A percentile compares a stretch with the other conserved stretches of the same genome.
Conservation (phyloP, 306 rosid species). For the Quercus glauca region DNA sequence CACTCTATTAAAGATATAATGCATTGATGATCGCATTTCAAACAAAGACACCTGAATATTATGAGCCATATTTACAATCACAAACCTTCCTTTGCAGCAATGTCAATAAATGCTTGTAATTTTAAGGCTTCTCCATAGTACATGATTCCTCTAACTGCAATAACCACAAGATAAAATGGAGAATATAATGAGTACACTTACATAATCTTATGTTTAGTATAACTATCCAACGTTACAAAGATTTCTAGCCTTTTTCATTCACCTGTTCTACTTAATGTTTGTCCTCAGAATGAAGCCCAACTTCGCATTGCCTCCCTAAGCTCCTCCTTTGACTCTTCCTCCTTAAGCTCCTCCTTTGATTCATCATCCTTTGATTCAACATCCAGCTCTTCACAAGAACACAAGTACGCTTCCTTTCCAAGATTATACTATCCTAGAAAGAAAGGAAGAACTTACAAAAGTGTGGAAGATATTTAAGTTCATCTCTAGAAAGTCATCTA, state of each 20-base stretch:
- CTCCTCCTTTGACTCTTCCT: slow-evolving; percentile 25
- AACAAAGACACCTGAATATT: not conserved
- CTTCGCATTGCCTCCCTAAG: slow-evolving; percentile 14
- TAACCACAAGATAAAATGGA: slow-evolving; percentile 14
- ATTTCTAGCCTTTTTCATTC: slow-evolving; percentile 6
- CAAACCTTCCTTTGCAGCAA: slow-evolving; percentile 90
- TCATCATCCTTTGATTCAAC: slow-evolving; percentile 41
- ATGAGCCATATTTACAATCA: slow-evolving; percentile 16
- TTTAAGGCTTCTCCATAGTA: slow-evolving; percentile 94
- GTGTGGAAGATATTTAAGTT: too few species aligned
- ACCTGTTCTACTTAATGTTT: slow-evolving; percentile 95
- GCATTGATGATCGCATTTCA: not conserved
- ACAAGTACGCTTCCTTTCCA: too few species aligned
- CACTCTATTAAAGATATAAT: not conserved
- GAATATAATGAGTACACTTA: slow-evolving; percentile 19
- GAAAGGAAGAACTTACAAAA: too few species aligned
- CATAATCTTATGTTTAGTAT: slow-evolving; percentile 11
- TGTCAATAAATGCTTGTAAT: slow-evolving; percentile 91
- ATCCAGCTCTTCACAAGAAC: slow-evolving; percentile 42
- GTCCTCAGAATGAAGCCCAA: slow-evolving; percentile 95
- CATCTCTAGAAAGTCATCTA: too few species aligned
- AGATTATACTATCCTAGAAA: too few species aligned
- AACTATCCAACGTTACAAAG: slow-evolving; percentile 15
- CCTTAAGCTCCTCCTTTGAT: not conserved
- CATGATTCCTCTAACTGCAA: slow-evolving; percentile 97